Conservation (phyloP, 164 flowering plant species). For the Warburgia ugandensis region DNA sequence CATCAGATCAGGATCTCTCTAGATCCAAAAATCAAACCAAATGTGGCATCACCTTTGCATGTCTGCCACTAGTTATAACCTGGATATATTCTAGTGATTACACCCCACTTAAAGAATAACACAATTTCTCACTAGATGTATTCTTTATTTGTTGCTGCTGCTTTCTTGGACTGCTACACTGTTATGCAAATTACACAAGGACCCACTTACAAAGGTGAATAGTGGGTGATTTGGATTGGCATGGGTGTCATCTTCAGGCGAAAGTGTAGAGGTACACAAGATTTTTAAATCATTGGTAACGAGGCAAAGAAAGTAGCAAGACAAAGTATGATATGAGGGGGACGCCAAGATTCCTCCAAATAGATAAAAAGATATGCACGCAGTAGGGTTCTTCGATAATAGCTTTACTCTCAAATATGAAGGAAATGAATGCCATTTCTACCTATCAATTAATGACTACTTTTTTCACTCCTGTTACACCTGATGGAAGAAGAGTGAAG, state of each 20-base stretch:
- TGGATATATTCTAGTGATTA: conserved; percentile 1
- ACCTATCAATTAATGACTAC: too few relatives aligned
- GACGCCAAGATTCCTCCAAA: conserved; percentile 21
- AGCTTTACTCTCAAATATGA: not conserved
- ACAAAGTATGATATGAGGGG: conserved; percentile 3
- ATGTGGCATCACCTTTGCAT: conserved; percentile 7
- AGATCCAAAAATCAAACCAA: conserved; percentile 5
- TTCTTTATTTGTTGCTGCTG: too few relatives aligned
- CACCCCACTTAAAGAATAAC: conserved; percentile 5
- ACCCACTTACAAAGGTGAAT: conserved; percentile 7
- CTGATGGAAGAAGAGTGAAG: too few relatives aligned
- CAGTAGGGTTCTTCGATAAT: conserved; percentile 1
- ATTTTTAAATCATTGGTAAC: conserved; percentile 8
- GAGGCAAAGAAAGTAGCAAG: conserved; percentile 14
- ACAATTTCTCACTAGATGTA: too few relatives aligned
- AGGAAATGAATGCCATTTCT: too few relatives aligned
- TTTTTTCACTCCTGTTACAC: too few relatives aligned
- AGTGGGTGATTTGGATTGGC: not conserved
- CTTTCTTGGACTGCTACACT: not conserved
- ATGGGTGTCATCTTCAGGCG: conserved; percentile 8
- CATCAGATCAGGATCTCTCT: conserved; percentile 4
- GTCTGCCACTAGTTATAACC: conserved; percentile 9
- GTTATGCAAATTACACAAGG: too few relatives aligned
- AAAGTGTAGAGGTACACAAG: conserved; percentile 1
- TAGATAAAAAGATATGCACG: conserved; percentile 4